These are phyloP conservation scores for Elasticomyces elasticus DNA, from an alignment of 495 filamentous ascomycete genomes.

Conservation along the genomic window DNA sequence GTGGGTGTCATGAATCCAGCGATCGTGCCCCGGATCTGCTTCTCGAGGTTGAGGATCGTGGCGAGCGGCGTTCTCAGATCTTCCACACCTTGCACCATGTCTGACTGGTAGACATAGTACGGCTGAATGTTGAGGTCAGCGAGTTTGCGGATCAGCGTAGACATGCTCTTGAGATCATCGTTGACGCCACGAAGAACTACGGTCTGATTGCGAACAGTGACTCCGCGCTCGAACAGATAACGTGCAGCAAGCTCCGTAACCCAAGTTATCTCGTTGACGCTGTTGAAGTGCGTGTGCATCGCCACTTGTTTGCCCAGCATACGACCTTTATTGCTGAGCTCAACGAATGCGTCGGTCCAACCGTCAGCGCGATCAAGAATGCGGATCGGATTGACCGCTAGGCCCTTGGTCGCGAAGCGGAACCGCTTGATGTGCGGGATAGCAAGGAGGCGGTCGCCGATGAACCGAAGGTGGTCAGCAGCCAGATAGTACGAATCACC, in stretches of 20 bases:
- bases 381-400: conserved; percentile 46
- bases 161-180: conserved; percentile 44
- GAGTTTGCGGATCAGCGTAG: conserved; percentile 39
- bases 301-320: conserved; percentile 46
- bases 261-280: conserved; percentile 51
- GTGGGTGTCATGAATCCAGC: conserved; percentile 50
- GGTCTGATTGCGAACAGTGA: conserved; percentile 35
- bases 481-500: conserved; percentile 46
- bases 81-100: conserved; percentile 47
- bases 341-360: conserved; percentile 45
- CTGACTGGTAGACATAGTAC: conserved; percentile 52
- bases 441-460: conserved; percentile 27
- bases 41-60: conserved; percentile 46
- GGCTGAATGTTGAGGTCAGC: conserved; percentile 47
- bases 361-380: conserved; percentile 40
- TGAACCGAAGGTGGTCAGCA: conserved; percentile 20
- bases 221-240: conserved; percentile 39
- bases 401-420: conserved; percentile 48
- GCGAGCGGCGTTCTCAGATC: conserved; percentile 51
- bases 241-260: conserved; percentile 42
- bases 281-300: conserved; percentile 54
- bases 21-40: conserved; percentile 44
- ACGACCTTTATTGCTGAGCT: conserved; percentile 38
- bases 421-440: conserved; percentile 38
- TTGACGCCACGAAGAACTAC: conserved; percentile 49